These are phyloP conservation scores for Gilbertella persicaria DNA, from an alignment of 371 early-diverging fungal species.

Conservation along the genomic window DNA sequence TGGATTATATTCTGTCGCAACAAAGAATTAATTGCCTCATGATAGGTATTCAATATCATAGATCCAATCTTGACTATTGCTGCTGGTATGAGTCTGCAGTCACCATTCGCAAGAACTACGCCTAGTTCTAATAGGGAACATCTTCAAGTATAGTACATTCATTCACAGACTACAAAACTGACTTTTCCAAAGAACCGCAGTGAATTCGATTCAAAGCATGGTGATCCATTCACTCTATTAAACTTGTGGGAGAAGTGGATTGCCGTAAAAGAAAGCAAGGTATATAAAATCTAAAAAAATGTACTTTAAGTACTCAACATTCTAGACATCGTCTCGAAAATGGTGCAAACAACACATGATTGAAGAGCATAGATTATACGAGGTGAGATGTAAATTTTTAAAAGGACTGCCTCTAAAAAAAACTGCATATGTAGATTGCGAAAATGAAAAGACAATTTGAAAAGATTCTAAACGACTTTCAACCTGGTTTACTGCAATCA, in stretches of 20 bases:
- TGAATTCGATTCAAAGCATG: slow-evolving; percentile 56
- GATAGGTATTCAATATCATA: slow-evolving; percentile 59
- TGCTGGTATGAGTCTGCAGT: slow-evolving; percentile 73
- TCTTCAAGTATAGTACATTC: slow-evolving; percentile 22
- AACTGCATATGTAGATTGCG: slow-evolving; percentile 28
- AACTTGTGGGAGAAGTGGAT: slow-evolving; percentile 70
- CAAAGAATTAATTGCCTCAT: not conserved
- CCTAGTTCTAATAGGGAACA: slow-evolving; percentile 46
- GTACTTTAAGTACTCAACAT: not conserved
- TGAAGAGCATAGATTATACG: slow-evolving; percentile 73
- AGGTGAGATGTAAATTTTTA: slow-evolving; percentile 39
- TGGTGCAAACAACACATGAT: slow-evolving; percentile 69
- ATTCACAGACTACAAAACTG: not conserved
- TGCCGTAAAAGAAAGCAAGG: slow-evolving; percentile 50
- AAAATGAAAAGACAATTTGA: slow-evolving; percentile 54
- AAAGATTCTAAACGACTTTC: slow-evolving; percentile 49
- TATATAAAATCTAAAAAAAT: slow-evolving; percentile 8
- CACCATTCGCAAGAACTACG: slow-evolving; percentile 60
- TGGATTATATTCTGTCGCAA: not conserved
- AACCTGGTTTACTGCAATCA: slow-evolving; percentile 36
- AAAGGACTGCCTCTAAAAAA: slow-evolving; percentile 8
- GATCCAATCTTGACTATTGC: slow-evolving; percentile 84
- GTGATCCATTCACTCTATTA: slow-evolving; percentile 69
- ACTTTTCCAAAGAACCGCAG: slow-evolving; percentile 43
- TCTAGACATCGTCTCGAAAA: slow-evolving; percentile 48